Percentiles rank a stretch among this genome's conserved stretches.
Conservation (phyloP, 108 stramenopile genomes). For the Nannochloropsis salina region DNA sequence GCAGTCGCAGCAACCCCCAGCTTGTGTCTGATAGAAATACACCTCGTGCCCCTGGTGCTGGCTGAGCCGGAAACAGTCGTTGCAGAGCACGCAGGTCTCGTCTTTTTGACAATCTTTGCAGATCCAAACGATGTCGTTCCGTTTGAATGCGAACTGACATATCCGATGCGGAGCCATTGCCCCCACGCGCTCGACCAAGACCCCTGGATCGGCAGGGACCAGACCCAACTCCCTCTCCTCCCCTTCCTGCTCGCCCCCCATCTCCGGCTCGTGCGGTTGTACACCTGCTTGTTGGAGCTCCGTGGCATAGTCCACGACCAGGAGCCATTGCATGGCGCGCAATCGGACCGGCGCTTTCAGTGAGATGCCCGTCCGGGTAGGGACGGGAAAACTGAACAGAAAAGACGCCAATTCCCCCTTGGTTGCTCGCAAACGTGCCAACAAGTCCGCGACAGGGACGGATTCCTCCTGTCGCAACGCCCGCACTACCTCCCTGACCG, state of each 20-base stretch:
- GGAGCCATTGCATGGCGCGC: not conserved
- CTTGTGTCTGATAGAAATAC: conserved; percentile 85
- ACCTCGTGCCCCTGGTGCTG: conserved; percentile 93
- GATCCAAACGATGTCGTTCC: conserved; percentile 97
- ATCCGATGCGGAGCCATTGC: conserved; percentile 30
- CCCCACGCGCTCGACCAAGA: not conserved
- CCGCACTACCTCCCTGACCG: not conserved
- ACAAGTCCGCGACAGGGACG: not conserved
- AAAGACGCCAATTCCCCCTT: not conserved
- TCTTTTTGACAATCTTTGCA: conserved; percentile 91
- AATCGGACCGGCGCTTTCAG: not conserved
- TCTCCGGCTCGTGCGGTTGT: not conserved
- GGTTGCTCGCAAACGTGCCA: not conserved
- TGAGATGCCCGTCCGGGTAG: not conserved
- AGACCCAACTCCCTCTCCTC: not conserved
- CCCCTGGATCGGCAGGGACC: not conserved
- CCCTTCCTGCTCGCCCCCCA: not conserved
- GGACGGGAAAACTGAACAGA: not conserved
- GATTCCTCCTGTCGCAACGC: conserved; percentile 7
- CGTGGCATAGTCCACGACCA: not conserved
- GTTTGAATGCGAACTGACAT: conserved; percentile 81
- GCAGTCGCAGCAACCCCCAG: conserved; percentile 96
- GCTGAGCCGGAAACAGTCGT: conserved; percentile 75
- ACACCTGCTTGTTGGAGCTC: not conserved
- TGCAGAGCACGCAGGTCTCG: conserved; percentile 92